Evolutionary conservation across 768 basidiomycete genomes (phyloP), one percentile per base, ranked within the genome.

Genomic region (Cystofilobasidium capitatum): DNA sequence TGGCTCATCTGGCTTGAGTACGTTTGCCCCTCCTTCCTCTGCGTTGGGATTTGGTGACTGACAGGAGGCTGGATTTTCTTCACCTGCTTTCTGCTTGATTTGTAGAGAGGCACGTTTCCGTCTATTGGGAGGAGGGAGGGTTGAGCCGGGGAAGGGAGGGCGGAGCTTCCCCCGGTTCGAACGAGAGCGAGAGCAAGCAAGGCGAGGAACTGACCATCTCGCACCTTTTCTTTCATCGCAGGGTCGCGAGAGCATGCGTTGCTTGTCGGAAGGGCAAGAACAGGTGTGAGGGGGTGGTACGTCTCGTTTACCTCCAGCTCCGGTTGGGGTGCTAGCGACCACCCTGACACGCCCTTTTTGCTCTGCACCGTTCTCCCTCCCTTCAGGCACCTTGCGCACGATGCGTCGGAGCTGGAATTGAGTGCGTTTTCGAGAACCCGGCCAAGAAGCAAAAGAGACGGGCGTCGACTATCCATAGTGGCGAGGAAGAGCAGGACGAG

Each of bases 281-380:
- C 81, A 82, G 89, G 76, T 92, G 90, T 75, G 90, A 92, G 80
- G 89, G 89, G 78, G 89, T 90, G 83, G 89, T 89, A 74, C 76
- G 83, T 72, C 26, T 36, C 22, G 26, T 14, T 13, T 22, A 22
- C 13, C 49, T 22, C 8, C 49, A 9, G 49, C 6, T 31, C 31
- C 6, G 20, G 20, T 37, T 6, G 8, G 20, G 7, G 8, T 17
- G 17, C 31, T 16, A 45, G 47, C 35, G 31, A 24, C 36, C 51
- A 37, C n/a, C n/a, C 36, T 35, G 33, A 39, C 42, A 20, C 14
- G n/a, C 57, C 24, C 42, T 45, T 17, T 31, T 36, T 29, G 17
- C 58, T 36, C 40, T 55, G 37, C 39, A 29, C 47, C 37, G 45
- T 29, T 54, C 29, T 22, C 22, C 61, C 58, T 49, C 58, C 39